A percentile compares a stretch with the other conserved stretches of the same genome.
phyloP scores from a whole-genome alignment of 106 monocot species.

The Dendrobium nobile region DNA sequence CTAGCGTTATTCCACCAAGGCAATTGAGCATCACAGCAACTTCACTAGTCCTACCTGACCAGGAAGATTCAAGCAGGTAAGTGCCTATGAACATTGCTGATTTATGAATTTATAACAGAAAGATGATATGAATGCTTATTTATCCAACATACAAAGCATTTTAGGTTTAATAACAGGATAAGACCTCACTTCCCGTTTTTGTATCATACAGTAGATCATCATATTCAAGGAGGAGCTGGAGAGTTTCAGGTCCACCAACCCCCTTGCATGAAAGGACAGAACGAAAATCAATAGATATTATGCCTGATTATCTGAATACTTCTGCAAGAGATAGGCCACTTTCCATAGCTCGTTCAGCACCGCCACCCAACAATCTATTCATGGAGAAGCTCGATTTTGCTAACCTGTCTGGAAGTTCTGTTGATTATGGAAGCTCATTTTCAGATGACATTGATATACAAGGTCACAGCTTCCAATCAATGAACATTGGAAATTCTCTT shows the following conservation, averaged over 20 bases:
- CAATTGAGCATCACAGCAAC: neutral
- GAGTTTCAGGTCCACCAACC: slow-evolving; percentile 24
- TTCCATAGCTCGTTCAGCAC: slow-evolving; percentile 8
- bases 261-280: slow-evolving; percentile 7
- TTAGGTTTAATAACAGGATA: neutral
- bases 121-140: too few relatives aligned
- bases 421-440: slow-evolving; percentile 22
- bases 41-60: slow-evolving; percentile 10
- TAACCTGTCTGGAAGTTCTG: slow-evolving; percentile 13
- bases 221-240: slow-evolving; percentile 10
- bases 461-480: slow-evolving; percentile 22
- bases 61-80: slow-evolving; percentile 36
- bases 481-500: slow-evolving; percentile 29
- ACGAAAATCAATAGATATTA: slow-evolving; percentile 31
- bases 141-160: too few relatives aligned
- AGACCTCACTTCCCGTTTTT: neutral
- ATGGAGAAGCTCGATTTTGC: slow-evolving; percentile 21
- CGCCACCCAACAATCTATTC: slow-evolving; percentile 11
- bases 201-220: slow-evolving; percentile 7
- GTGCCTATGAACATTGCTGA: neutral
- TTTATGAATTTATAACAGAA: neutral
- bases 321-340: slow-evolving; percentile 22
- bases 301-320: slow-evolving; percentile 16
- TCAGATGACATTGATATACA: slow-evolving; percentile 36
- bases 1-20: slow-evolving; percentile 11